These are phyloP conservation scores for Ustilago shanxiensis DNA, from an alignment of 1,284 basidiomycete genomes.

Conservation along the genomic window DNA sequence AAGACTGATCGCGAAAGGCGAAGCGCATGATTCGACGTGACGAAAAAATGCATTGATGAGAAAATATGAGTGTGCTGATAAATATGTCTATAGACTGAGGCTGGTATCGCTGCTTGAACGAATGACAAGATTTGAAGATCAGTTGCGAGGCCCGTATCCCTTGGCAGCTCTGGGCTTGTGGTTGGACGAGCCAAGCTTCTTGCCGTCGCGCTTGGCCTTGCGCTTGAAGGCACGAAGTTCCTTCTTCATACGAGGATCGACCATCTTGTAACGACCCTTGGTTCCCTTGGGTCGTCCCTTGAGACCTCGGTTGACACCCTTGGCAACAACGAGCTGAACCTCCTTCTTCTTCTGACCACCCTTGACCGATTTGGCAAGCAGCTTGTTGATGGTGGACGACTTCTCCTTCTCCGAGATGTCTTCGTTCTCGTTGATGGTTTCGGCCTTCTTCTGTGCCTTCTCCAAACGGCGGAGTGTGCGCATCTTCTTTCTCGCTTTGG, in stretches of 20 bases:
- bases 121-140: background rate
- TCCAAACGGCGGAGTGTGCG: slow-evolving; percentile 87
- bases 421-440: slow-evolving; percentile 88
- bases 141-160: slow-evolving; percentile 56
- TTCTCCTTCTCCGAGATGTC: slow-evolving; percentile 86
- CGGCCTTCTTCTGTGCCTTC: slow-evolving; percentile 95
- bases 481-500: slow-evolving; percentile 96
- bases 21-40: background rate
- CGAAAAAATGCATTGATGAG: slow-evolving; percentile 4
- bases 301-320: slow-evolving; percentile 87
- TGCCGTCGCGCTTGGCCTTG: slow-evolving; percentile 64
- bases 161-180: slow-evolving; percentile 54
- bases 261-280: slow-evolving; percentile 76
- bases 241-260: slow-evolving; percentile 68
- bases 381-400: slow-evolving; percentile 89
- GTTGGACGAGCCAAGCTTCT: slow-evolving; percentile 62
- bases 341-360: slow-evolving; percentile 79
- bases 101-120: too few relatives aligned
- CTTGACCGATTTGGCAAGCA: slow-evolving; percentile 79
- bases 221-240: slow-evolving; percentile 67
- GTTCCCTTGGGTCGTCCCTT: slow-evolving; percentile 96
- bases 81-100: background rate
- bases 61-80: slow-evolving; percentile 2
- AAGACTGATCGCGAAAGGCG: background rate
- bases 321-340: slow-evolving; percentile 90